Percentiles rank a stretch among this genome's conserved stretches.
These are phyloP conservation scores for Emericellopsis cladophorae DNA, from an alignment of 2,329 filamentous ascomycete species.

Conservation along the genomic window DNA sequence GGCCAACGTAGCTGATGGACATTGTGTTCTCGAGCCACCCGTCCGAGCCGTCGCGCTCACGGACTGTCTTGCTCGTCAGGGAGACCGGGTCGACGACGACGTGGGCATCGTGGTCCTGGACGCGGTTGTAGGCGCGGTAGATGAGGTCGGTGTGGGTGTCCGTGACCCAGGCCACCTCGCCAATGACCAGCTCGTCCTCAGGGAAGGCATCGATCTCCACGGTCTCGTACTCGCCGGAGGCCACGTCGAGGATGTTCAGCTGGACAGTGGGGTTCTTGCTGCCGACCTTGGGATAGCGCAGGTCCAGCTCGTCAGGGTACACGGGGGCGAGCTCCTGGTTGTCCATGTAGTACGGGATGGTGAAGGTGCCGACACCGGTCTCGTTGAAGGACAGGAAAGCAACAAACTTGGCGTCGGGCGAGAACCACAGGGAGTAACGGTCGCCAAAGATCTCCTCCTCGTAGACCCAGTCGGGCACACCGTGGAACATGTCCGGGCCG, in stretches of 20 bases:
- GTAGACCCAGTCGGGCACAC: conserved; percentile 70
- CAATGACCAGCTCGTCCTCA: conserved; percentile 49
- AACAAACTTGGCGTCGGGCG: conserved; percentile 70
- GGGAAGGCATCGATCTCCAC: conserved; percentile 45
- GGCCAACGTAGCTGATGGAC: conserved; percentile 41
- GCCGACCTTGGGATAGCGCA: conserved; percentile 59
- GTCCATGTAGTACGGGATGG: conserved; percentile 55
- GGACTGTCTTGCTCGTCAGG: conserved; percentile 30
- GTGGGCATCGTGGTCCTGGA: conserved; percentile 52
- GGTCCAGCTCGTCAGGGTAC: conserved; percentile 49
- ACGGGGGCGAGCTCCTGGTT: conserved; percentile 40
- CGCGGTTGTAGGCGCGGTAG: conserved; percentile 55
- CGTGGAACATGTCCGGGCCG: conserved; percentile 49
- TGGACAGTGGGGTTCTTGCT: conserved; percentile 53
- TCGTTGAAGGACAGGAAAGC: conserved; percentile 85
- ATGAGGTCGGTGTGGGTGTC: conserved; percentile 46
- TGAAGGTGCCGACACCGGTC: conserved; percentile 54
- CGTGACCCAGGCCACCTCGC: conserved; percentile 57
- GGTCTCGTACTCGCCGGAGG: conserved; percentile 25
- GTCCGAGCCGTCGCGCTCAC: conserved; percentile 43
- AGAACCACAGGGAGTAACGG: conserved; percentile 85
- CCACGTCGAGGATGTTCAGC: conserved; percentile 44
- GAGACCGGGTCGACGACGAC: conserved; percentile 43
- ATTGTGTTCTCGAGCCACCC: conserved; percentile 52
- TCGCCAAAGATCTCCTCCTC: conserved; percentile 51